Percentiles rank a stretch among this genome's conserved stretches.
phyloP scores from a whole-genome alignment of 176 grass and related monocot species.

The Phyllostachys edulis region DNA sequence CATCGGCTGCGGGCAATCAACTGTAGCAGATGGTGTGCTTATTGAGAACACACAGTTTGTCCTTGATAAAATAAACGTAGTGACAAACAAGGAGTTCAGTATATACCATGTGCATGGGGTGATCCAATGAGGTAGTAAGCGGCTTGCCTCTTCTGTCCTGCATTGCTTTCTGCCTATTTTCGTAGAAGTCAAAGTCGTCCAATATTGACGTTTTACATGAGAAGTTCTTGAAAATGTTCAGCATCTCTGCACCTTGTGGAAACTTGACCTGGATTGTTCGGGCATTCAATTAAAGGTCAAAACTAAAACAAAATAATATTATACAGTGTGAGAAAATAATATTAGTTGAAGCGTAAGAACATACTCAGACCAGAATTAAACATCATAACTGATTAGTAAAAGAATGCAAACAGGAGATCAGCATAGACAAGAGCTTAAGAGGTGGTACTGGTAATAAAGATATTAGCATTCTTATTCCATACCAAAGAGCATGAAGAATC shows the following conservation, averaged over 20 bases:
- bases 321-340: slow-evolving; percentile 23
- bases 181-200: slow-evolving; percentile 88
- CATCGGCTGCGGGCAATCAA: background rate
- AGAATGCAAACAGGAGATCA: slow-evolving; percentile 1
- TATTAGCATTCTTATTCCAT: slow-evolving; percentile 19
- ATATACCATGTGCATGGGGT: slow-evolving; percentile 39
- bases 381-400: slow-evolving; percentile 5
- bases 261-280: slow-evolving; percentile 59
- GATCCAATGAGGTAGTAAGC: slow-evolving; percentile 30
- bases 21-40: background rate
- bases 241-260: slow-evolving; percentile 76
- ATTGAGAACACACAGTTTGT: background rate
- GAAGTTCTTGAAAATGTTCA: slow-evolving; percentile 85
- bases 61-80: background rate
- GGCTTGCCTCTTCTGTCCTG: slow-evolving; percentile 77
- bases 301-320: slow-evolving; percentile 3
- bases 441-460: background rate
- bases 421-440: background rate
- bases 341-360: background rate
- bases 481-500: background rate
- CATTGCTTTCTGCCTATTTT: slow-evolving; percentile 85
- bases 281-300: slow-evolving; percentile 8
- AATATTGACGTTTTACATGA: slow-evolving; percentile 85
- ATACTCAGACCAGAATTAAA: background rate
- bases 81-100: slow-evolving; percentile 4